These are phyloP conservation scores for Podospora pseudocomata DNA, from an alignment of 495 filamentous ascomycete species.

Conservation along the genomic window DNA sequence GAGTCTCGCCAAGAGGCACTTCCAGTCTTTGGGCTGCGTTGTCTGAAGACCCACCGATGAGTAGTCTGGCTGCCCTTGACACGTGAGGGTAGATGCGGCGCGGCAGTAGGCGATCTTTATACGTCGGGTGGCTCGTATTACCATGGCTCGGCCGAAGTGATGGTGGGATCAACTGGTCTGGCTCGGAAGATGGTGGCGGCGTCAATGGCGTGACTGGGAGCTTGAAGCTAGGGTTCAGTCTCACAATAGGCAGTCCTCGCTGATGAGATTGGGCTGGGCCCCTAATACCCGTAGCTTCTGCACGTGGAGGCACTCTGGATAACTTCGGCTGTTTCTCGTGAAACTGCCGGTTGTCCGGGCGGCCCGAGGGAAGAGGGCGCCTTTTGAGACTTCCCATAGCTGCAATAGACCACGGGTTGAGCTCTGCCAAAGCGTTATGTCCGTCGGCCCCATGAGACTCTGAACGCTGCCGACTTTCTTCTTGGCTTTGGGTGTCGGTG, in stretches of 20 bases:
- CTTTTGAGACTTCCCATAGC: neutral
- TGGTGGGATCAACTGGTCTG: neutral
- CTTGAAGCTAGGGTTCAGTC: neutral
- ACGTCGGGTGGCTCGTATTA: neutral
- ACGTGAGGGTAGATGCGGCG: neutral
- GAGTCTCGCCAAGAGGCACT: too few relatives aligned
- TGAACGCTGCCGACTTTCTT: neutral
- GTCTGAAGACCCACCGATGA: too few relatives aligned
- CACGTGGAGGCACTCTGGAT: neutral
- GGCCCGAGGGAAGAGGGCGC: neutral
- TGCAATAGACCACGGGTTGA: constrained; percentile 33
- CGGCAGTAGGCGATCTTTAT: neutral
- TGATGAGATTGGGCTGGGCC: neutral
- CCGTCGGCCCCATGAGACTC: neutral
- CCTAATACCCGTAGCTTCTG: neutral
- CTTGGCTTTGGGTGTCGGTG: neutral
- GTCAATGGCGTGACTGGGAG: neutral
- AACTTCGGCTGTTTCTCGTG: neutral
- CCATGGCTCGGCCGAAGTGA: neutral
- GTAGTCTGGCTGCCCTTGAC: neutral
- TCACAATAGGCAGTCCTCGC: neutral
- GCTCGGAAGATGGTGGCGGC: neutral
- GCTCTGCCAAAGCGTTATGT: constrained; percentile 12
- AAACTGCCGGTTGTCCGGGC: neutral
- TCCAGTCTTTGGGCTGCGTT: too few relatives aligned